Percentiles rank a stretch among this genome's conserved stretches.
Evolutionary conservation across 768 basidiomycete genomes (phyloP).

Genomic region (Epithele typhae): DNA sequence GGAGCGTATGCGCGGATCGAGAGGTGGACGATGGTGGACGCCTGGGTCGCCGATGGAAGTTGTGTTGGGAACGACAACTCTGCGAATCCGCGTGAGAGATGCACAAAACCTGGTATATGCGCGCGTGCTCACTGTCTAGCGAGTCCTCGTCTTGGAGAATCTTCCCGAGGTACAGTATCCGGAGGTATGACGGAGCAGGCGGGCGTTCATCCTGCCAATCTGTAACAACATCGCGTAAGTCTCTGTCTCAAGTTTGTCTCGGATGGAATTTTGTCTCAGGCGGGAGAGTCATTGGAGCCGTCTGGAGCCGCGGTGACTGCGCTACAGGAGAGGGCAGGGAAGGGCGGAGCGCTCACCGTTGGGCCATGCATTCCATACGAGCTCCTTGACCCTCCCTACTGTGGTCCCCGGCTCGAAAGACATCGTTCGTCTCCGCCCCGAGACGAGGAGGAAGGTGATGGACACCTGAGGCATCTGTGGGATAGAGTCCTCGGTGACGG

Average conservation of each 20-base stretch:
- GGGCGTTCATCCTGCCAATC: conserved; percentile 81
- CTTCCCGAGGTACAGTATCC: conserved; percentile 72
- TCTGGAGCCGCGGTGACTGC: not conserved
- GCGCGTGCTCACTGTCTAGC: conserved; percentile 47
- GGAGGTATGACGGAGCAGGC: conserved; percentile 70
- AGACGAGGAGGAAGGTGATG: conserved; percentile 69
- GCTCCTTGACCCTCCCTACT: conserved; percentile 75
- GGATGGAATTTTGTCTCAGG: not conserved
- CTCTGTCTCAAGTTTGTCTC: not conserved
- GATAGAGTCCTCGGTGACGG: conserved; percentile 19
- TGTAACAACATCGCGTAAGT: conserved; percentile 26
- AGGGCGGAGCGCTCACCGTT: conserved; percentile 60
- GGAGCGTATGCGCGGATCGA: conserved; percentile 61
- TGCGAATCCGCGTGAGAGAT: no score
- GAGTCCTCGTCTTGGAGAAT: conserved; percentile 85
- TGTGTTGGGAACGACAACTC: conserved; percentile 29
- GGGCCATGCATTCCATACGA: conserved; percentile 83
- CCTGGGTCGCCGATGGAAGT: conserved; percentile 23
- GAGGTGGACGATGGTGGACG: conserved; percentile 69
- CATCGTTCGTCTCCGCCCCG: conserved; percentile 65
- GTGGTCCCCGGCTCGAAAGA: conserved; percentile 72
- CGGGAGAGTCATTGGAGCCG: no score
- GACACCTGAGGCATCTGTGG: conserved; percentile 63
- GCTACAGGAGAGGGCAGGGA: no score
- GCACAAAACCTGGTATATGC: conserved; percentile 2